phyloP scores from a whole-genome alignment of 331 rosid genomes.

The Pyracantha coccinea region DNA sequence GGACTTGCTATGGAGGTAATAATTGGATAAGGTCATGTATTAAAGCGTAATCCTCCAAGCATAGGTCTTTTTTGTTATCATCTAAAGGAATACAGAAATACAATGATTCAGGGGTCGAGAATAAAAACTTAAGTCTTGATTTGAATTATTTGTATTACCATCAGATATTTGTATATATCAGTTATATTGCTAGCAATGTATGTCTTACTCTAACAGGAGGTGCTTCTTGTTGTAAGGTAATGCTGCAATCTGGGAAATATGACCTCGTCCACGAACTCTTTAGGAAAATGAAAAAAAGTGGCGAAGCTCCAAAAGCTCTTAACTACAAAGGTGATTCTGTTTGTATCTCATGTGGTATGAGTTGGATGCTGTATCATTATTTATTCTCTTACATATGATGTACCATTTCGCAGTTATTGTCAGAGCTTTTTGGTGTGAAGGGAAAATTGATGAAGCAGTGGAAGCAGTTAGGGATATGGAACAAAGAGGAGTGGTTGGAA shows the following conservation, averaged over 20 bases:
- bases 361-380: conserved; percentile 1
- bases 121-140: too few relatives aligned
- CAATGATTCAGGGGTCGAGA: neutral
- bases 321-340: conserved; percentile 67
- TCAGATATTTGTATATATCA: conserved; percentile 15
- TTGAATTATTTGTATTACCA: too few relatives aligned
- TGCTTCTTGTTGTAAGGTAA: conserved; percentile 74
- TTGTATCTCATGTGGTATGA: conserved; percentile 17
- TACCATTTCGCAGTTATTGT: conserved; percentile 54
- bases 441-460: conserved; percentile 67
- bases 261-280: conserved; percentile 71
- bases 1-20: conserved; percentile 99
- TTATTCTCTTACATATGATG: conserved; percentile 13
- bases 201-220: conserved; percentile 22
- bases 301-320: conserved; percentile 64
- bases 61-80: conserved; percentile 3
- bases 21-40: conserved; percentile 14
- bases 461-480: conserved; percentile 83
- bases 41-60: conserved; percentile 12
- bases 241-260: conserved; percentile 77
- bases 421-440: conserved; percentile 75
- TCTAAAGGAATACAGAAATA: neutral
- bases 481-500: conserved; percentile 72
- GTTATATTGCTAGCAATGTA: neutral
- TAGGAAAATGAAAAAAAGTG: conserved; percentile 60